These are phyloP conservation scores for Tolypocladium tundrense DNA, from an alignment of 2,329 filamentous ascomycete genomes.

Conservation along the genomic window DNA sequence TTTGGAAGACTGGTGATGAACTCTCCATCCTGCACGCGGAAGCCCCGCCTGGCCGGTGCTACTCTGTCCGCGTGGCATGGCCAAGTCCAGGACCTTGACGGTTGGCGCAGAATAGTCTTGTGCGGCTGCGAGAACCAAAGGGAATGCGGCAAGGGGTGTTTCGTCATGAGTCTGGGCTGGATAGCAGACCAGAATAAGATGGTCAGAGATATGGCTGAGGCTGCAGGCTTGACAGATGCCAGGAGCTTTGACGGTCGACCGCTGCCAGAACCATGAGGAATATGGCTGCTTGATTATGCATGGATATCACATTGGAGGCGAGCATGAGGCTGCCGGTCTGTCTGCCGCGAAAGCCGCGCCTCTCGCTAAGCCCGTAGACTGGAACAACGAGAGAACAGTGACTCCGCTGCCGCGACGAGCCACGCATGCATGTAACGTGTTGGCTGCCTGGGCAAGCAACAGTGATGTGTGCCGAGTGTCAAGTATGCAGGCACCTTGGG, in stretches of 20 bases:
- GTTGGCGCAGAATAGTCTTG: neutral
- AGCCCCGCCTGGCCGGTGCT: neutral
- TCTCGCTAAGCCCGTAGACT: neutral
- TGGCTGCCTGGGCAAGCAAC: neutral
- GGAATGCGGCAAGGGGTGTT: neutral
- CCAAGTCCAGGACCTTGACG: neutral
- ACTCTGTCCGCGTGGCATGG: neutral
- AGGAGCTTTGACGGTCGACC: neutral
- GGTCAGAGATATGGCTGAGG: neutral
- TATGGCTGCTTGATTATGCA: neutral
- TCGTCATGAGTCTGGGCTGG: neutral
- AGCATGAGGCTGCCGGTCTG: neutral
- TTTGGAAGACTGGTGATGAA: neutral
- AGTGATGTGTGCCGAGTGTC: neutral
- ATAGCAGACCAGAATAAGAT: neutral
- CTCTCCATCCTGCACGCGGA: neutral
- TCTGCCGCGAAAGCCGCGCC: neutral
- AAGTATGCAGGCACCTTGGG: neutral
- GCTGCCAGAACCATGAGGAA: neutral
- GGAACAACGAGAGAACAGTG: neutral
- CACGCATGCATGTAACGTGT: neutral
- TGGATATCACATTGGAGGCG: neutral
- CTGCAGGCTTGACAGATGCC: neutral
- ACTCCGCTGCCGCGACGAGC: neutral
- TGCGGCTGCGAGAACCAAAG: neutral